Percentiles rank a stretch among this genome's conserved stretches.
Evolutionary conservation across 1,139 yeast species (phyloP).

Genomic region (Yamadazyma trypodendri): DNA sequence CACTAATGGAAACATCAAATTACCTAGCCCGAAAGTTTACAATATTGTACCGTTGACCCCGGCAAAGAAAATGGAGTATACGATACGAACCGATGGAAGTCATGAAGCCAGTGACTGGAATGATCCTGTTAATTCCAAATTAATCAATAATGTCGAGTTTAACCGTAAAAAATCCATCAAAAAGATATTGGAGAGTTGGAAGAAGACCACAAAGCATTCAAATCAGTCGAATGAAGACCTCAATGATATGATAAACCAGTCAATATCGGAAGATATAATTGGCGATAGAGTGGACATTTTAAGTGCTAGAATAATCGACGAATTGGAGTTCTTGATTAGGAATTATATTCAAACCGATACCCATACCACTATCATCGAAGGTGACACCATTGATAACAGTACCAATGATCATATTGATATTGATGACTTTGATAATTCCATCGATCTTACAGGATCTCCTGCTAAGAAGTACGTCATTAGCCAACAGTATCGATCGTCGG

Average conservation of each 20-base stretch:
- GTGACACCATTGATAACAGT: constrained; percentile 17
- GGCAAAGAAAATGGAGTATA: constrained; percentile 56
- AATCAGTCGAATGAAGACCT: constrained; percentile 15
- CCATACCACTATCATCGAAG: constrained; percentile 25
- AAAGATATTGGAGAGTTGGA: constrained; percentile 44
- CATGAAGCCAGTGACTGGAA: constrained; percentile 7
- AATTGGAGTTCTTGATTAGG: constrained; percentile 51
- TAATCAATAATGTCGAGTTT: constrained; percentile 13
- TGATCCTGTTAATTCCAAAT: constrained; percentile 9
- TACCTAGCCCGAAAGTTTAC: constrained; percentile 48
- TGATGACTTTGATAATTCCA: constrained; percentile 16
- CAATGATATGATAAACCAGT: constrained; percentile 14
- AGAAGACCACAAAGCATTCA: constrained; percentile 20
- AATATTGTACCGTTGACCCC: constrained; percentile 66
- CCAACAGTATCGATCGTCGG: constrained; percentile 8
- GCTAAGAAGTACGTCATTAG: constrained; percentile 2
- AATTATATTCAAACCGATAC: constrained; percentile 30
- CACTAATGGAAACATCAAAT: constrained; percentile 47
- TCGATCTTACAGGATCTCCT: constrained; percentile 11
- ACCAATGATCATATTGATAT: constrained; percentile 10
- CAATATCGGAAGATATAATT: constrained; percentile 19
- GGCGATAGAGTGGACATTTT: constrained; percentile 64
- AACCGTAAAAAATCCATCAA: constrained; percentile 38
- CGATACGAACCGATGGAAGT: constrained; percentile 15
- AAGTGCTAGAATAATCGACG: constrained; percentile 78